These are phyloP conservation scores for Ogataea trehalophila DNA, from an alignment of 805 yeast genomes.

Conservation along the genomic window DNA sequence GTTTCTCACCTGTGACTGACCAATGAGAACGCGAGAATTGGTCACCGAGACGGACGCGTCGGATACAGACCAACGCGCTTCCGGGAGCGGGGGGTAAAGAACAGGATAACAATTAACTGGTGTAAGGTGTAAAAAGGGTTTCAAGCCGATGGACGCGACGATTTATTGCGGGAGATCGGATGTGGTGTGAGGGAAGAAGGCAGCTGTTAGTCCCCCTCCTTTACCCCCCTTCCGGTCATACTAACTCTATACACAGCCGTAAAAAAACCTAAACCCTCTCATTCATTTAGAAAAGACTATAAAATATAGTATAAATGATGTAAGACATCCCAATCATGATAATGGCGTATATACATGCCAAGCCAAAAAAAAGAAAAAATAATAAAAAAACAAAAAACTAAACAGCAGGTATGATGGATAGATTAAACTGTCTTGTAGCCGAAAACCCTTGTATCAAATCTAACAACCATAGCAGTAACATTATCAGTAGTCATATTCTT, in stretches of 20 bases:
- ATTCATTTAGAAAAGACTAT: too few relatives aligned
- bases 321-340: too few relatives aligned
- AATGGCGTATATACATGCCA: not conserved
- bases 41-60: not conserved
- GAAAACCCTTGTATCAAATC: conserved; percentile 44
- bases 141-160: not conserved
- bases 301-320: too few relatives aligned
- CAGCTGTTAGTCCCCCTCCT: too few relatives aligned
- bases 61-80: not conserved
- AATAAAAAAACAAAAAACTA: too few relatives aligned
- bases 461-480: conserved; percentile 86
- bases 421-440: conserved; percentile 9
- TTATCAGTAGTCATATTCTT: conserved; percentile 82
- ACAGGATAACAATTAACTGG: not conserved
- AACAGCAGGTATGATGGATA: not conserved
- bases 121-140: too few relatives aligned
- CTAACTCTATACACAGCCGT: too few relatives aligned
- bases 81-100: not conserved
- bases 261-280: too few relatives aligned
- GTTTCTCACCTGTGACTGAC: not conserved
- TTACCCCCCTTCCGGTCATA: too few relatives aligned
- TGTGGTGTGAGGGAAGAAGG: too few relatives aligned
- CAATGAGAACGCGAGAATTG: conserved; percentile 5
- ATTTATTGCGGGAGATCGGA: not conserved
- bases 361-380: not conserved